These are phyloP conservation scores for Aspergillus bridgeri DNA, from an alignment of 495 filamentous ascomycete genomes.

Conservation along the genomic window DNA sequence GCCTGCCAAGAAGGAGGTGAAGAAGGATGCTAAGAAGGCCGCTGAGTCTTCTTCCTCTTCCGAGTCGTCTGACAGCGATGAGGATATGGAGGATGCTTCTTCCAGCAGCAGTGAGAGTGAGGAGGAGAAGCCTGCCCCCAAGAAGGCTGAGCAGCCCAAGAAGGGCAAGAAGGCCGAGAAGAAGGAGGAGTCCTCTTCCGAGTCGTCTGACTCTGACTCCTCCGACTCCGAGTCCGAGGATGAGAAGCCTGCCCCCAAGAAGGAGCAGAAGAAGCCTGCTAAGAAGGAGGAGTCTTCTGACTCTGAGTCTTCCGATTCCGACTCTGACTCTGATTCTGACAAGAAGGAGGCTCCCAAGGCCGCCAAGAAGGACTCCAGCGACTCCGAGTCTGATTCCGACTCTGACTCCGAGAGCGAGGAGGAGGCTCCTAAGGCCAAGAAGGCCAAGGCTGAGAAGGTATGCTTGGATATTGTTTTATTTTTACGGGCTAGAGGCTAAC, in stretches of 20 bases:
- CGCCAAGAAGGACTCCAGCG: constrained; percentile 42
- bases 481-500: constrained; percentile 1
- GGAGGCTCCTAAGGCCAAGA: constrained; percentile 40
- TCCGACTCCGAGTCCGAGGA: constrained; percentile 23
- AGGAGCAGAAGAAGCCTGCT: constrained; percentile 14
- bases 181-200: constrained; percentile 24
- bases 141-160: constrained; percentile 21
- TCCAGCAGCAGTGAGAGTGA: constrained; percentile 29
- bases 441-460: constrained; percentile 41
- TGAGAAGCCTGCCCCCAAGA: constrained; percentile 29
- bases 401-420: constrained; percentile 49
- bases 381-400: constrained; percentile 39
- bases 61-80: constrained; percentile 33
- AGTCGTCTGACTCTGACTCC: constrained; percentile 3
- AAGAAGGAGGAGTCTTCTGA: constrained; percentile 16
- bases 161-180: constrained; percentile 19
- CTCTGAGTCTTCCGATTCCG: constrained; percentile 8
- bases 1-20: constrained; percentile 31
- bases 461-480: constrained; percentile 13
- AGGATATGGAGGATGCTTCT: constrained; percentile 27
- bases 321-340: constrained; percentile 9
- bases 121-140: constrained; percentile 19
- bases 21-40: constrained; percentile 32
- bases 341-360: constrained; percentile 34
- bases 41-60: constrained; percentile 35